Evolutionary conservation across 169 alveolate species (phyloP).

Genomic region (Cryptosporidium felis): DNA sequence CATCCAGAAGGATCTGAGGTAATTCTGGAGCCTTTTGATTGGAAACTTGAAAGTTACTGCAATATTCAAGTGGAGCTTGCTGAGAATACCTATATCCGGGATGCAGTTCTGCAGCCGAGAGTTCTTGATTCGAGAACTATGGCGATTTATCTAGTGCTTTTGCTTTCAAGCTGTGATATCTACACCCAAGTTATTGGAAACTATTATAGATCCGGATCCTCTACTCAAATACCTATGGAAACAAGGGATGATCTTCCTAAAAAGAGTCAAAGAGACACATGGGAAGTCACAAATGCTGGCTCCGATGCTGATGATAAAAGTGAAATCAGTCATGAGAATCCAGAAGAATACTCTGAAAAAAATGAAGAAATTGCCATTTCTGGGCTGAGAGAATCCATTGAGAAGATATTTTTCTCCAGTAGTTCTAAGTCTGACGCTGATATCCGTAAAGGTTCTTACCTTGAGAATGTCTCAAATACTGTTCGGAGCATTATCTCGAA

Average conservation of each 20-base stretch:
- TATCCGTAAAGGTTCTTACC: neutral
- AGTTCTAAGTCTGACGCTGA: neutral
- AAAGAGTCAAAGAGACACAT: no score
- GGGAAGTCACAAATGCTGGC: no score
- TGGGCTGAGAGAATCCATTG: neutral
- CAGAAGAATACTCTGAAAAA: no score
- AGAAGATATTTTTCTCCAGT: neutral
- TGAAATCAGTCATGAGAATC: no score
- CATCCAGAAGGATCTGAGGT: neutral
- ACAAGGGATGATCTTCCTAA: no score
- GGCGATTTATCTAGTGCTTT: constrained; percentile 26
- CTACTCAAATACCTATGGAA: no score
- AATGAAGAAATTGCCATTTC: no score
- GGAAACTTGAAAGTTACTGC: neutral
- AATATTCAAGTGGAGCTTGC: neutral
- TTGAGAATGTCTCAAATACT: neutral
- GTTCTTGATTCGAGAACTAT: constrained; percentile 9
- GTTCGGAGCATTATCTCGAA: constrained; percentile 13
- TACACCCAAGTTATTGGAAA: neutral
- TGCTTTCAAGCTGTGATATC: constrained; percentile 39
- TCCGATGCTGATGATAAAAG: no score
- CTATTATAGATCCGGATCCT: neutral
- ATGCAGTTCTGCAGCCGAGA: neutral
- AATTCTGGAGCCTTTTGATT: no score
- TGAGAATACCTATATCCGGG: neutral